phyloP scores from a whole-genome alignment of 305 asterid species.

The Withania somnifera region DNA sequence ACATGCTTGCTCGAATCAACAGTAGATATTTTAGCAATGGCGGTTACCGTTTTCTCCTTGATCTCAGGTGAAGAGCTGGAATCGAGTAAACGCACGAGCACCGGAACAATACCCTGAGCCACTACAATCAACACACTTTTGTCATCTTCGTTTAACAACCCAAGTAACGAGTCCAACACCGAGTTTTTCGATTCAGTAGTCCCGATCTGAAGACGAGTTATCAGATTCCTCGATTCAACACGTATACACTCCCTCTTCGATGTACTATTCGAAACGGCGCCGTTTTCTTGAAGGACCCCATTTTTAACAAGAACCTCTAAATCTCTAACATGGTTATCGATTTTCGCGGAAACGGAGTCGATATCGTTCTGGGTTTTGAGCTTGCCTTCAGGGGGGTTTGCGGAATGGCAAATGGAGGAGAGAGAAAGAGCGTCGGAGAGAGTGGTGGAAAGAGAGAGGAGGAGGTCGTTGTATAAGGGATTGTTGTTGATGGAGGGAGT shows the following conservation, averaged over 20 bases:
- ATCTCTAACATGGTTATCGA: slow-evolving; percentile 60
- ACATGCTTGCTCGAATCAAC: slow-evolving; percentile 58
- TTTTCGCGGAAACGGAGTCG: slow-evolving; percentile 47
- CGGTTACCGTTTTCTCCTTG: slow-evolving; percentile 60
- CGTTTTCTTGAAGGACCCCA: slow-evolving; percentile 26
- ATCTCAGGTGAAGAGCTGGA: slow-evolving; percentile 53
- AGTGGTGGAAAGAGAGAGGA: slow-evolving; percentile 39
- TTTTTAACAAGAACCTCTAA: slow-evolving; percentile 43
- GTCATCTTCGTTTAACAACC: slow-evolving; percentile 65
- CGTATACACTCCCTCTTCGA: slow-evolving; percentile 39
- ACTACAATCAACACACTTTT: slow-evolving; percentile 60
- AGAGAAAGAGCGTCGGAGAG: slow-evolving; percentile 39
- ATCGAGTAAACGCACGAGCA: slow-evolving; percentile 61
- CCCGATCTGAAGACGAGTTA: slow-evolving; percentile 87
- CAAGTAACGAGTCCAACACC: slow-evolving; percentile 54
- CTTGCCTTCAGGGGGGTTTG: slow-evolving; percentile 41
- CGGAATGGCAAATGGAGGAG: slow-evolving; percentile 36
- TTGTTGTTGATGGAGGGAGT: slow-evolving; percentile 18
- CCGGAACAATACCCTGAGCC: slow-evolving; percentile 70
- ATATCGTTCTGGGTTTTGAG: slow-evolving; percentile 71
- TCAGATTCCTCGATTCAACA: slow-evolving; percentile 50
- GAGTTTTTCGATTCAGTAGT: slow-evolving; percentile 60
- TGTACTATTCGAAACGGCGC: slow-evolving; percentile 8
- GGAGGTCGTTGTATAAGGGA: slow-evolving; percentile 47
- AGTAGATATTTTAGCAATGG: slow-evolving; percentile 57